Evolutionary conservation across 108 stramenopile species (phyloP).

Genomic region (Skeletonema grethae): DNA sequence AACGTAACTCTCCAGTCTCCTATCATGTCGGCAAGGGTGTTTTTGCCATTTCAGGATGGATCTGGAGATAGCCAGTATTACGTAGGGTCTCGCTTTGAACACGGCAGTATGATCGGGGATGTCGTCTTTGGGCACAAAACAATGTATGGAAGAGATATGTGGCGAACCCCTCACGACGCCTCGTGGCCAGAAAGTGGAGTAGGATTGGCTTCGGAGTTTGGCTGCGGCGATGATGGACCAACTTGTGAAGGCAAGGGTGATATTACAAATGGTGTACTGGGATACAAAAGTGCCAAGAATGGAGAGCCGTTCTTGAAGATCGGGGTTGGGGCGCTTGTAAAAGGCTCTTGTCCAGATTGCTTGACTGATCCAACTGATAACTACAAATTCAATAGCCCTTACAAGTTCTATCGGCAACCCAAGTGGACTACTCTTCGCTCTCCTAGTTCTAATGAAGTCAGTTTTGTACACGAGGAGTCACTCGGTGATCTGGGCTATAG

Average conservation of each 20-base stretch:
- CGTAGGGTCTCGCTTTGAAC: slow-evolving; percentile 72
- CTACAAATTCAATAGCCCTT: slow-evolving; percentile 83
- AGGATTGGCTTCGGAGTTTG: slow-evolving; percentile 82
- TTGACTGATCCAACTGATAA: slow-evolving; percentile 52
- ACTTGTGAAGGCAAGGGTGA: slow-evolving; percentile 65
- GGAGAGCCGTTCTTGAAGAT: slow-evolving; percentile 64
- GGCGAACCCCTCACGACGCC: slow-evolving; percentile 75
- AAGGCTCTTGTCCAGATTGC: slow-evolving; percentile 74
- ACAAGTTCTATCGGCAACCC: slow-evolving; percentile 61
- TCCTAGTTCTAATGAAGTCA: slow-evolving; percentile 37
- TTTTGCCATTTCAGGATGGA: slow-evolving; percentile 48
- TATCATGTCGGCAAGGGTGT: slow-evolving; percentile 49
- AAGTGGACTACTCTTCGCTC: slow-evolving; percentile 49
- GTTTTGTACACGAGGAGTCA: slow-evolving; percentile 60
- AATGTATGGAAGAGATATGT: slow-evolving; percentile 65
- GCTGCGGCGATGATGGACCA: slow-evolving; percentile 78
- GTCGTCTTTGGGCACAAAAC: slow-evolving; percentile 43
- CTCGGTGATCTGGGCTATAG: slow-evolving; percentile 59
- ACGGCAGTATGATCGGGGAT: slow-evolving; percentile 77
- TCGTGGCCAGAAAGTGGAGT: slow-evolving; percentile 82
- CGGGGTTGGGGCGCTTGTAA: slow-evolving; percentile 61
- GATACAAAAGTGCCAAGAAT: slow-evolving; percentile 68
- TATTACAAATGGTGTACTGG: slow-evolving; percentile 81
- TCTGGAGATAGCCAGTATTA: slow-evolving; percentile 50
- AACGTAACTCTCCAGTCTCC: slow-evolving; percentile 63